Base-by-base conservation (phyloP, 192 early-diverging fungal species). In the Lunasporangiospora selenospora region DNA sequence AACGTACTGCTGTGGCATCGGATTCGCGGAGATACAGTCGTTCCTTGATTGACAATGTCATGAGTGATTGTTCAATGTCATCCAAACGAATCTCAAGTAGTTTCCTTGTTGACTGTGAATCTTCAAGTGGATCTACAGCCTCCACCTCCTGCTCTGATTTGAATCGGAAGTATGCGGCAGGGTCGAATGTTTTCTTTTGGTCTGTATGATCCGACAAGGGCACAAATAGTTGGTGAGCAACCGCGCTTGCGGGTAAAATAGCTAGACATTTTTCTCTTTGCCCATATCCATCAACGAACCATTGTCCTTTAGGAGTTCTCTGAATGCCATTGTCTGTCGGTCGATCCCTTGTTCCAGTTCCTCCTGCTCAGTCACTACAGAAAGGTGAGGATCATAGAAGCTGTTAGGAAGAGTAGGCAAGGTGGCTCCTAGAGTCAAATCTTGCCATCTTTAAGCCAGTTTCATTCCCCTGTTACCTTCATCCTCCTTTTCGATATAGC, bases 341-440 rank as follows among this genome's bases (percentile, higher is more conserved):
- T 73, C 69, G 13, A 73, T 73, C n/a, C 69, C 69, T 58, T 73
- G 69, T 11, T 73, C 69, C 21, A 73, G 48, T 26, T 73, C 69
- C 26, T 73, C 69, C 26, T 53, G 60, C 31, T 73, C 69, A 4
- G 46, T 63, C 12, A 63, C 69, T 73, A 73, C 6, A 19, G n/a
- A n/a, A n/a, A n/a, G n/a, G n/a, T n/a, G n/a, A n/a, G n/a, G n/a
- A n/a, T n/a, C n/a, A n/a, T n/a, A n/a, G n/a, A n/a, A n/a, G n/a
- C n/a, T n/a, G n/a, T n/a, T n/a, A n/a, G n/a, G n/a, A n/a, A n/a
- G n/a, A n/a, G n/a, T n/a, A n/a, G n/a, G n/a, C n/a, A n/a, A n/a
- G n/a, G n/a, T n/a, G n/a, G n/a, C n/a, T n/a, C n/a, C n/a, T n/a
- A n/a, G n/a, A n/a, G n/a, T n/a, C n/a, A n/a, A n/a, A n/a, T n/a